Percentiles rank a stretch among this genome's conserved stretches.
These are phyloP conservation scores for Periconia macrospinosa DNA, from an alignment of 2,329 filamentous ascomycete species.

Conservation along the genomic window DNA sequence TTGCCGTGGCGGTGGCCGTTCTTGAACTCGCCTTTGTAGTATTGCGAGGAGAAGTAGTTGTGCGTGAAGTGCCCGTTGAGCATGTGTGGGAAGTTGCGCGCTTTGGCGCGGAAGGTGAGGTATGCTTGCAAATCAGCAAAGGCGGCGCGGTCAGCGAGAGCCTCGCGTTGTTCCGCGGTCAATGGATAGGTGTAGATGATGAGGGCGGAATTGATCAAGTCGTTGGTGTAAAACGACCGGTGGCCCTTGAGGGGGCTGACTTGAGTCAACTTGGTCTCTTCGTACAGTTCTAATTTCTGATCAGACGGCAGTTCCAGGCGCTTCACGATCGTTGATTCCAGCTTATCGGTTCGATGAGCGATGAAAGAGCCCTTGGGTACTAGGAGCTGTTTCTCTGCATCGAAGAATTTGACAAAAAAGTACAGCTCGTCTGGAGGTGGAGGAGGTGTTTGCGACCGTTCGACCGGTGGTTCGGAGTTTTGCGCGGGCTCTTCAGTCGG, in stretches of 20 bases:
- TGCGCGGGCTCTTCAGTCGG: slow-evolving; percentile 12
- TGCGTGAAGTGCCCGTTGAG: slow-evolving; percentile 51
- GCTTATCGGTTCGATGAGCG: slow-evolving; percentile 30
- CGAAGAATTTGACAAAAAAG: slow-evolving; percentile 45
- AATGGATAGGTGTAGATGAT: slow-evolving; percentile 34
- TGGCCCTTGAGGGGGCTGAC: slow-evolving; percentile 31
- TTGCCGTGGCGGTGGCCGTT: slow-evolving; percentile 55
- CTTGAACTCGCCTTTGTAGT: slow-evolving; percentile 57
- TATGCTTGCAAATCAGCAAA: slow-evolving; percentile 45
- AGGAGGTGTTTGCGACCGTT: slow-evolving; percentile 19
- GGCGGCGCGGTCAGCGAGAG: slow-evolving; percentile 34
- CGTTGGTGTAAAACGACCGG: slow-evolving; percentile 36
- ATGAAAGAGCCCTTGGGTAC: slow-evolving; percentile 37
- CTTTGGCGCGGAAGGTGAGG: slow-evolving; percentile 44
- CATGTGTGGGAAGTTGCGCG: slow-evolving; percentile 48
- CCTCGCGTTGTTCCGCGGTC: slow-evolving; percentile 29
- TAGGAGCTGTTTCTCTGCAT: slow-evolving; percentile 38
- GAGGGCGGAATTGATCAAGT: slow-evolving; percentile 36
- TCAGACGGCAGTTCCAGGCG: slow-evolving; percentile 33
- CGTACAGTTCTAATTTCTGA: slow-evolving; percentile 53
- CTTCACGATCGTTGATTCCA: slow-evolving; percentile 37
- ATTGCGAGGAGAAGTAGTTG: slow-evolving; percentile 58
- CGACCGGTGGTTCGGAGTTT: slow-evolving; percentile 11
- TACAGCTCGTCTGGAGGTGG: slow-evolving; percentile 40
- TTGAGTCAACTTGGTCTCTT: slow-evolving; percentile 45